phyloP scores from a whole-genome alignment of 768 basidiomycete genomes.

The Botryobasidium botryosum region DNA sequence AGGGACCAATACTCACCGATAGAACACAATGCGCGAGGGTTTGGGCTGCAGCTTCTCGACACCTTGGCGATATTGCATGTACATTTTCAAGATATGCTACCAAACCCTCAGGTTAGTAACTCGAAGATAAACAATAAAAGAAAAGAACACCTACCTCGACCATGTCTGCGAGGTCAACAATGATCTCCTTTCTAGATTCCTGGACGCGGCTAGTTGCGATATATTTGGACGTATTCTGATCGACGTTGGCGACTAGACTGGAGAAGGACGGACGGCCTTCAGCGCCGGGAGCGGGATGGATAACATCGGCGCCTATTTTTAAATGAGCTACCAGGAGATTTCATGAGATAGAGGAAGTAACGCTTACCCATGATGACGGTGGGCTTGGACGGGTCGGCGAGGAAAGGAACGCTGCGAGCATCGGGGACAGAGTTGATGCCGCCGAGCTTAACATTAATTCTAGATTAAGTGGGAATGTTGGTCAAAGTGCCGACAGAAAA shows the following conservation, averaged over 20 bases:
- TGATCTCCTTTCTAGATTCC: slow-evolving; percentile 54
- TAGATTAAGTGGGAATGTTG: slow-evolving; percentile 53
- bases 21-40: slow-evolving; percentile 8
- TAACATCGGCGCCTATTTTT: slow-evolving; percentile 67
- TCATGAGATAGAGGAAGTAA: neutral
- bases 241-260: slow-evolving; percentile 63
- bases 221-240: slow-evolving; percentile 61
- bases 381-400: slow-evolving; percentile 54
- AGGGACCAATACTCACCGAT: neutral
- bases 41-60: neutral
- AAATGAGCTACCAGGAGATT: neutral
- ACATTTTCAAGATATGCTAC: slow-evolving; percentile 8
- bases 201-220: slow-evolving; percentile 45
- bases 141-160: slow-evolving; percentile 26
- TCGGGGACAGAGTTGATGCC: slow-evolving; percentile 71
- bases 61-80: slow-evolving; percentile 7
- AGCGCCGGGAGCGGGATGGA: slow-evolving; percentile 67
- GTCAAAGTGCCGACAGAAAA: slow-evolving; percentile 19
- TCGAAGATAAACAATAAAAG: neutral
- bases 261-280: slow-evolving; percentile 71
- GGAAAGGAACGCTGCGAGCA: slow-evolving; percentile 39
- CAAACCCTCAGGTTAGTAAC: neutral
- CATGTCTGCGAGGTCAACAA: slow-evolving; percentile 53
- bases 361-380: slow-evolving; percentile 72
- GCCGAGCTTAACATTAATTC: slow-evolving; percentile 71